A percentile compares a stretch with the other conserved stretches of the same genome.
These are phyloP conservation scores for Pholiota microspora DNA, from an alignment of 768 basidiomycete species.

Conservation along the genomic window DNA sequence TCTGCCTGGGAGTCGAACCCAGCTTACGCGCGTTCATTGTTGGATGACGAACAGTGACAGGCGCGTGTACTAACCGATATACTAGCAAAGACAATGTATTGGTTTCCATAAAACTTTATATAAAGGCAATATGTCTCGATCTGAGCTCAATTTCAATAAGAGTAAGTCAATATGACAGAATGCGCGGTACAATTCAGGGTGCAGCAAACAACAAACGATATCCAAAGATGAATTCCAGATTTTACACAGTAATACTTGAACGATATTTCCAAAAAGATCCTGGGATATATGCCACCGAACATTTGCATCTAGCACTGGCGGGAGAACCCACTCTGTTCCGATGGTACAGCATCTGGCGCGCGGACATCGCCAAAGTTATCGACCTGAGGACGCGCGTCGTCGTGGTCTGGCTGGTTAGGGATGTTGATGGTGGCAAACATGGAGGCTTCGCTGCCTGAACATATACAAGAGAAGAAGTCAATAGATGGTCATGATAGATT, in stretches of 20 bases:
- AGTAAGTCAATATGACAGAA: no score
- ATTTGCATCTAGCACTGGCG: constrained; percentile 32
- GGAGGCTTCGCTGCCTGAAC: constrained; percentile 21
- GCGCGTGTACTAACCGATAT: constrained; percentile 8
- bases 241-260: no score
- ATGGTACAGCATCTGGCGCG: constrained; percentile 14
- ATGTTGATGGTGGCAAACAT: constrained; percentile 25
- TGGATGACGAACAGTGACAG: no score
- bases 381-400: constrained; percentile 38
- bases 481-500: not conserved
- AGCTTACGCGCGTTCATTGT: constrained; percentile 6
- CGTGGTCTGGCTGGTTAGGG: constrained; percentile 35
- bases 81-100: constrained; percentile 1
- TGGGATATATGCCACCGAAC: no score
- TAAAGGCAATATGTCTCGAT: no score
- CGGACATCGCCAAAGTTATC: constrained; percentile 35
- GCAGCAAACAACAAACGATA: not conserved
- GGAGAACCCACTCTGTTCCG: constrained; percentile 34
- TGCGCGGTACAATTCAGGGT: no score
- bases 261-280: no score
- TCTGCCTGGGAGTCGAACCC: constrained; percentile 7
- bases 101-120: not conserved
- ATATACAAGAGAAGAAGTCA: not conserved
- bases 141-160: no score
- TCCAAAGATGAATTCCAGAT: no score